phyloP scores from a whole-genome alignment of 768 basidiomycete genomes.

The Boletus vermiculosoides region DNA sequence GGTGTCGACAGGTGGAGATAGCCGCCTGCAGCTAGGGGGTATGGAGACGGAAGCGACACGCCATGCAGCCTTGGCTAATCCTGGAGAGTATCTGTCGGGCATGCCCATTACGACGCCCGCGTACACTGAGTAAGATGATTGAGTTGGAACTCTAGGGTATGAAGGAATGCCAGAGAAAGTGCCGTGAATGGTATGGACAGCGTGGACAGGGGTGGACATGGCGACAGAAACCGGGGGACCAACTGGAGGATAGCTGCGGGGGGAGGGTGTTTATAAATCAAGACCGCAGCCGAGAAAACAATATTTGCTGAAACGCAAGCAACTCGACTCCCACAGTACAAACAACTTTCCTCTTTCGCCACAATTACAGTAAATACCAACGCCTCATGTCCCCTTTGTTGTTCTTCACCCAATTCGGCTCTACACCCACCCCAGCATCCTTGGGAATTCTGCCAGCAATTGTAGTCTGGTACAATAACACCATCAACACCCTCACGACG shows the following conservation, averaged over 20 bases:
- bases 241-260: constrained; percentile 10
- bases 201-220: constrained; percentile 30
- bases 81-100: constrained; percentile 22
- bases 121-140: constrained; percentile 18
- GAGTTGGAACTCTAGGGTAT: constrained; percentile 15
- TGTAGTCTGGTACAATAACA: constrained; percentile 21
- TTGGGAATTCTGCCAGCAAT: constrained; percentile 7
- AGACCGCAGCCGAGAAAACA: constrained; percentile 18
- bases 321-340: constrained; percentile 11
- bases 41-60: constrained; percentile 19
- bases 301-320: constrained; percentile 14
- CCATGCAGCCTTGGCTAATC: constrained; percentile 28
- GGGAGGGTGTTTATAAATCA: constrained; percentile 19
- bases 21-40: constrained; percentile 32
- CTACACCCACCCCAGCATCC: background rate
- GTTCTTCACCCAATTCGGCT: constrained; percentile 9
- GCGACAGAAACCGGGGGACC: constrained; percentile 14
- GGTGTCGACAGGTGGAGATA: constrained; percentile 11
- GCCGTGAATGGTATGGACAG: constrained; percentile 33
- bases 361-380: constrained; percentile 11
- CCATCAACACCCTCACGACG: constrained; percentile 1
- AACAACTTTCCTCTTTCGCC: constrained; percentile 15
- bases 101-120: constrained; percentile 27
- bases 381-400: constrained; percentile 7
- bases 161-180: constrained; percentile 31